Evolutionary conservation across 805 yeast species (phyloP).

Genomic region (Ogataea methylovora): DNA sequence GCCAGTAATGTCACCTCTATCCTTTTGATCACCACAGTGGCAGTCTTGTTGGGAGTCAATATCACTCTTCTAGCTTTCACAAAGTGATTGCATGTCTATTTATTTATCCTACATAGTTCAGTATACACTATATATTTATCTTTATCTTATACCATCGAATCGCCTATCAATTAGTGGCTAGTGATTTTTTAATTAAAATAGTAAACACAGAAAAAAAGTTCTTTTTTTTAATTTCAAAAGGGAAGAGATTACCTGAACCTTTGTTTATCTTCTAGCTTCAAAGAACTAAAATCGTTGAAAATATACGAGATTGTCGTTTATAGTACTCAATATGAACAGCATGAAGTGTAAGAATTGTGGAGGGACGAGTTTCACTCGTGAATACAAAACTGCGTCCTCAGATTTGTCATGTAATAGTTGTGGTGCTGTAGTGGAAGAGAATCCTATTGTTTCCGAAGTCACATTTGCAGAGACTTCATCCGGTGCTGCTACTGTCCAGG

Average conservation of each 20-base stretch:
- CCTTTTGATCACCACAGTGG: constrained; percentile 26
- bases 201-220: too few relatives aligned
- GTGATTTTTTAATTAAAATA: too few relatives aligned
- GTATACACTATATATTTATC: too few relatives aligned
- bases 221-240: too few relatives aligned
- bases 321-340: not conserved
- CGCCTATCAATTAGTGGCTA: too few relatives aligned
- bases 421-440: constrained; percentile 85
- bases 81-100: too few relatives aligned
- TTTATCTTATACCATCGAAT: too few relatives aligned
- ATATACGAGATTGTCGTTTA: not conserved
- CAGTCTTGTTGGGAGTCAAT: constrained; percentile 29
- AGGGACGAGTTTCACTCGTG: constrained; percentile 43
- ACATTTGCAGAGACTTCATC: constrained; percentile 86
- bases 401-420: constrained; percentile 77
- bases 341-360: constrained; percentile 32
- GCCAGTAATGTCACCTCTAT: constrained; percentile 27
- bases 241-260: too few relatives aligned
- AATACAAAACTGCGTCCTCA: constrained; percentile 52
- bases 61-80: constrained; percentile 24
- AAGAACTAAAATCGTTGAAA: not conserved
- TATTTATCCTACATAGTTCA: too few relatives aligned
- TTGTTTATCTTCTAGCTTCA: too few relatives aligned
- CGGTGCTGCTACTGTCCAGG: constrained; percentile 96
- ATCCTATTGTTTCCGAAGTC: constrained; percentile 92